Evolutionary conservation across 2,329 filamentous ascomycete species (phyloP).

Genomic region (Xylariomycetidae sp.): DNA sequence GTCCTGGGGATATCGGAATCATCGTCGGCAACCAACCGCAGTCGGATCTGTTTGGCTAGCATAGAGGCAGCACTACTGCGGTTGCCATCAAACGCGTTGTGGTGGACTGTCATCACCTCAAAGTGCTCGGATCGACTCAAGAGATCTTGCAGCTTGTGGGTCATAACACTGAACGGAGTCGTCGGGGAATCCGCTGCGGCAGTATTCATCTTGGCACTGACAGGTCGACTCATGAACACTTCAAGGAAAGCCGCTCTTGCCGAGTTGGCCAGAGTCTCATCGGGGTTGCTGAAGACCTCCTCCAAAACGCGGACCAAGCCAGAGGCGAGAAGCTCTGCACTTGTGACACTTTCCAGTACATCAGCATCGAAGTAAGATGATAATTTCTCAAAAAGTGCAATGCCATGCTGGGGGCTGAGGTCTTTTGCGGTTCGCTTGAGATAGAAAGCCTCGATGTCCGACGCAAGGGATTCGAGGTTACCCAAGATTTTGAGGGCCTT

Average conservation of each 20-base stretch:
- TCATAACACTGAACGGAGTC: slow-evolving; percentile 83
- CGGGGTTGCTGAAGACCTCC: slow-evolving; percentile 69
- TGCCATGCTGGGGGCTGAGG: slow-evolving; percentile 45
- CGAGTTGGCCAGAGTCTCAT: slow-evolving; percentile 53
- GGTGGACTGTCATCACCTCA: slow-evolving; percentile 91
- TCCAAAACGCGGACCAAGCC: slow-evolving; percentile 81
- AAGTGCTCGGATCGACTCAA: slow-evolving; percentile 97
- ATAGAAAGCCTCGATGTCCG: slow-evolving; percentile 68
- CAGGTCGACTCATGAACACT: slow-evolving; percentile 78
- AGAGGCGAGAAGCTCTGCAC: slow-evolving; percentile 86
- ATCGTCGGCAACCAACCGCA: slow-evolving; percentile 84
- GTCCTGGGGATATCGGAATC: slow-evolving; percentile 81
- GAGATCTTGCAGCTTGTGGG: slow-evolving; percentile 91
- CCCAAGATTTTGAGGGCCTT: slow-evolving; percentile 73
- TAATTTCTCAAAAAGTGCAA: slow-evolving; percentile 65
- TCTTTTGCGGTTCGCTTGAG: slow-evolving; percentile 44
- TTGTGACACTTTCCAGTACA: slow-evolving; percentile 87
- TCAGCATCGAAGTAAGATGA: slow-evolving; percentile 84
- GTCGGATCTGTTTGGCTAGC: slow-evolving; percentile 89
- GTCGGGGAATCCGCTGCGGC: slow-evolving; percentile 61
- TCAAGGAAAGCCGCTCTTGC: slow-evolving; percentile 82
- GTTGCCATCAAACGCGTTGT: slow-evolving; percentile 84
- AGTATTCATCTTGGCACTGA: slow-evolving; percentile 60
- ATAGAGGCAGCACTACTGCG: slow-evolving; percentile 89
- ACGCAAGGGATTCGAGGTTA: slow-evolving; percentile 64